Evolutionary conservation across 768 basidiomycete species (phyloP), one percentile per base, ranked within the genome.

Genomic region (Pleurotus djamor): DNA sequence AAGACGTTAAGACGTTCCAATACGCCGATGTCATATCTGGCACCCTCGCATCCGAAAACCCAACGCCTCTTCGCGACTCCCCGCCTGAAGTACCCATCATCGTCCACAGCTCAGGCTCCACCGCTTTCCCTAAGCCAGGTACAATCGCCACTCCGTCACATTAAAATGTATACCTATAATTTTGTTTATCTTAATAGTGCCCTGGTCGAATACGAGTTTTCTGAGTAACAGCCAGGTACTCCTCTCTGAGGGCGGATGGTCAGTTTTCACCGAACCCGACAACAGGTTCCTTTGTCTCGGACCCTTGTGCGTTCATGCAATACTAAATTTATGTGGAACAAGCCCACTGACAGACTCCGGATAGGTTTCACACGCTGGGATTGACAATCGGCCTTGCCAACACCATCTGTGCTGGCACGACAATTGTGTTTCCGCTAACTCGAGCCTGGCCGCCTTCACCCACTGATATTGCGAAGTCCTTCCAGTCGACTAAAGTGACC

Each of bases 391-490:
- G 61, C 7, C 58, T 62, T 4, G 61, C 48, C 9, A 57, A 48
- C n/a, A 52, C 58, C 6, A 59, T 62, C 21, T 62, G 61, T 41
- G 50, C 58, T 17, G 61, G 61, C 5, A 52, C 61, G 5, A 62
- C 61, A 12, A 41, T 62, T n/a, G 61, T 62, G 12, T 59, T 62
- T 34, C 61, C 61, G 4, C 45, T 62, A 10, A 57, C 58, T 13
- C 60, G 52, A 16, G 38, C 58, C n/a, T 62, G 61, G 61, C 61
- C 61, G n/a, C 61, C 61, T 47, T 62, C 61, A 37, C 61, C 61
- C 21, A n/a, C 33, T 35, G 61, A 62, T 48, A 59, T 62, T 41
- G 58, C 59, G 14, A 50, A 59, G 4, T 62, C 61, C 35, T 52
- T 62, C 36, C n/a, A 12, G 21, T 3, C 21, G 34, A 52, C 58